These are phyloP conservation scores for Huntiella savannae DNA, from an alignment of 2,329 filamentous ascomycete genomes.

Conservation along the genomic window DNA sequence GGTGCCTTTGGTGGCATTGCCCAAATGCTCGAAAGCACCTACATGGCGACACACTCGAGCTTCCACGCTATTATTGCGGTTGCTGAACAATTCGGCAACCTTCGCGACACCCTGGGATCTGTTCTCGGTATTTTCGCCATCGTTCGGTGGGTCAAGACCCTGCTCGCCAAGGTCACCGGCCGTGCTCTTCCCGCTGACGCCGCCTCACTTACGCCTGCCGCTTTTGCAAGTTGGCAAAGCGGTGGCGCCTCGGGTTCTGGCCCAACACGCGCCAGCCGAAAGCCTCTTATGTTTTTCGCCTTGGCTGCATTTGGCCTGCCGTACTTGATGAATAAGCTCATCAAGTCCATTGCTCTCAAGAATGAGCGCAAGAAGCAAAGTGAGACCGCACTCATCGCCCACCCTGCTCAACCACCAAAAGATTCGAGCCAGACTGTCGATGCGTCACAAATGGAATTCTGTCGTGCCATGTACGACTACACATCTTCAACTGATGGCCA, in stretches of 20 bases:
- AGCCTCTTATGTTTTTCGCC: conserved; percentile 91
- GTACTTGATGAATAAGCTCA: conserved; percentile 93
- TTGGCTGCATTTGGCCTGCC: conserved; percentile 86
- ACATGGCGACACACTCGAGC: conserved; percentile 97
- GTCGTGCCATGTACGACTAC: conserved; percentile 86
- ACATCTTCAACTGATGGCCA: conserved; percentile 48
- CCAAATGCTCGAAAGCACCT: conserved; percentile 98
- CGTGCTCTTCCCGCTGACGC: conserved; percentile 77
- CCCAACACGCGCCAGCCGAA: conserved; percentile 61
- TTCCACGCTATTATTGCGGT: conserved; percentile 99
- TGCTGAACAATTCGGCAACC: conserved; percentile 86
- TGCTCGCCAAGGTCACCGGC: conserved; percentile 82
- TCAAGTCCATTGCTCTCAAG: conserved; percentile 62
- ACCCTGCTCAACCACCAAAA: conserved; percentile 27
- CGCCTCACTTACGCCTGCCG: conserved; percentile 68
- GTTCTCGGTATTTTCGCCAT: conserved; percentile 89
- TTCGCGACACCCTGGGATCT: conserved; percentile 82
- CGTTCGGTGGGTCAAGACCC: conserved; percentile 81
- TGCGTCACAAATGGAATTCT: conserved; percentile 87
- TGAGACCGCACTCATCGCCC: conserved; percentile 22
- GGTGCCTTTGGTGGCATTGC: conserved; percentile 93
- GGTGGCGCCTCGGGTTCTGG: conserved; percentile 41
- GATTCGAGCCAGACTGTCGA: conserved; percentile 45
- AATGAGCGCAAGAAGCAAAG: conserved; percentile 42
- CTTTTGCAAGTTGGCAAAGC: conserved; percentile 78